Base-by-base conservation (phyloP, 805 yeast genomes). In the Lachancea lanzarotensis region DNA sequence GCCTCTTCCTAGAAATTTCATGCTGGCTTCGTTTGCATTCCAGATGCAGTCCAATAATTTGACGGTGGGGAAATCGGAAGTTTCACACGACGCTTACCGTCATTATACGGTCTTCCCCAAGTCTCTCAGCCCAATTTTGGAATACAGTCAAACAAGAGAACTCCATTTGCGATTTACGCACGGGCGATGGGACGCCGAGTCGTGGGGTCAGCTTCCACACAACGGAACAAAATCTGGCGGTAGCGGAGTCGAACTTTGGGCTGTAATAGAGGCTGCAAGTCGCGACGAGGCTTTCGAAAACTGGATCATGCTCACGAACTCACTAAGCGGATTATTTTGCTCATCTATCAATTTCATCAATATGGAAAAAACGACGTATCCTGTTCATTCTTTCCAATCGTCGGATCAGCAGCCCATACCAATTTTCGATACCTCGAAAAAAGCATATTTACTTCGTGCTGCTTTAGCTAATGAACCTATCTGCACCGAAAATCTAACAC, bases 401-500 rank as follows among this genome's bases (percentile, higher is more conserved):
- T 45, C 45, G 9, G 50, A 47, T 43, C 50, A 38, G 16, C 48
- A 54, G 20, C 43, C 49, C 2, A 46, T 63, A 7, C 63, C 70
- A 1, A 19, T 66, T 3, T 55, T 66, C 35, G 48, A 60, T 41
- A 40, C 51, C 26, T 40, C 46, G 2, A 74, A 76, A 45, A 59
- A 70, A 3, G 58, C 81, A 20, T 84, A 71, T 55, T 65, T 82
- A 17, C 60, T 90, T 50, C 73, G 95, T 49, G 95, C 96, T 6
- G 85, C 96, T 0, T 74, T 93, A 40, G 96, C 98, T 1, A 78
- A 91, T 49, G 98, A 93, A 60, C 96, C 97, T 0, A 81, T 93
- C 15, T 93, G 98, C 65, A 93, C 98, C 0, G 98, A 93, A 63
- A 93, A 93, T 66, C 72, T 93, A 59, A 91, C 98, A 0, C 98